A percentile compares a stretch with the other conserved stretches of the same genome.
These are phyloP conservation scores for Clavariopsis aquatica DNA, from an alignment of 495 filamentous ascomycete genomes.

Conservation along the genomic window DNA sequence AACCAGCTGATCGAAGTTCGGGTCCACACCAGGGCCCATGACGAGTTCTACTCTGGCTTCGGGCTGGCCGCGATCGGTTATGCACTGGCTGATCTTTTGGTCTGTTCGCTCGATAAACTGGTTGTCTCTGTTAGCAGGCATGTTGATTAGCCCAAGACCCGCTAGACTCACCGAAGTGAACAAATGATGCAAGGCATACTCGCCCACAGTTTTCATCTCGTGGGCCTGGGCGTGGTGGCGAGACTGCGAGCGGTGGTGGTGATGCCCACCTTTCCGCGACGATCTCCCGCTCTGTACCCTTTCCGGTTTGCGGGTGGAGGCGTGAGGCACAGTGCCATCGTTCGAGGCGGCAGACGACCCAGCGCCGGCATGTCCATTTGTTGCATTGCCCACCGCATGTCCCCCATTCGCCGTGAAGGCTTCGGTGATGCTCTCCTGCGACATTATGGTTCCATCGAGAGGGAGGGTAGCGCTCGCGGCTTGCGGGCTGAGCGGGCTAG, in stretches of 20 bases:
- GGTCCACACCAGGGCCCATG: constrained; percentile 85
- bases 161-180: constrained; percentile 75
- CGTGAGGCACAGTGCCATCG: constrained; percentile 6
- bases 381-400: neutral
- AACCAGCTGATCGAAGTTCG: constrained; percentile 93
- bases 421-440: constrained; percentile 37
- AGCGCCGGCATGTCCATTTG: constrained; percentile 5
- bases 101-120: constrained; percentile 82
- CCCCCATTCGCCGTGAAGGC: constrained; percentile 29
- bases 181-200: constrained; percentile 94
- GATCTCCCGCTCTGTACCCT: constrained; percentile 64
- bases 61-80: constrained; percentile 68
- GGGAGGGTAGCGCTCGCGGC: constrained; percentile 55
- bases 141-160: neutral
- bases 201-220: constrained; percentile 85
- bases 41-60: constrained; percentile 82
- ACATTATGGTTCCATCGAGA: constrained; percentile 38
- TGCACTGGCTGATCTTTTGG: constrained; percentile 84
- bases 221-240: constrained; percentile 65
- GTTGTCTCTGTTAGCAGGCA: constrained; percentile 40
- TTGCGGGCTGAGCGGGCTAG: constrained; percentile 81
- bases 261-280: constrained; percentile 66
- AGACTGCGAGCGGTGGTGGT: constrained; percentile 81
- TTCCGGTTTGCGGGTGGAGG: constrained; percentile 51
- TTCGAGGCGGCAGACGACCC: constrained; percentile 1